Percentiles rank a stretch among this genome's conserved stretches.
These are phyloP conservation scores for Phytopythium delawarense DNA, from an alignment of 352 stramenopile genomes.

Conservation along the genomic window DNA sequence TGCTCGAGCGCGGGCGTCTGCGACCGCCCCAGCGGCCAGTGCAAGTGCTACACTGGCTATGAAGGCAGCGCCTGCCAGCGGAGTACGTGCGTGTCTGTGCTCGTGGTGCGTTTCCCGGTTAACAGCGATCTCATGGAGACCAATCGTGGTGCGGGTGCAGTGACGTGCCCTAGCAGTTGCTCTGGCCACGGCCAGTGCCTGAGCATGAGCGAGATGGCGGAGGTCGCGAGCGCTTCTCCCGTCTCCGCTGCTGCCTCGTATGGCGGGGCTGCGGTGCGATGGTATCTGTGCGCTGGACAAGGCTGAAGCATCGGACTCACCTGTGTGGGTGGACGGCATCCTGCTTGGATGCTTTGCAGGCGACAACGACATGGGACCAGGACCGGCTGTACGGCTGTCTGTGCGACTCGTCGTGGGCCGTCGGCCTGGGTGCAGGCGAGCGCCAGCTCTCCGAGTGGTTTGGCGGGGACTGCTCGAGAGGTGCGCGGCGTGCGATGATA, in stretches of 20 bases:
- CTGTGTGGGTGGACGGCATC: too few relatives aligned
- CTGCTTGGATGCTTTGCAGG: constrained; percentile 10
- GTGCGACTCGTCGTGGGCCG: constrained; percentile 73
- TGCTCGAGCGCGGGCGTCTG: constrained; percentile 70
- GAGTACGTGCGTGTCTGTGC: constrained; percentile 21
- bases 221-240: constrained; percentile 41
- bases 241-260: constrained; percentile 59
- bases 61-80: constrained; percentile 73
- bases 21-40: constrained; percentile 49
- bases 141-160: not conserved
- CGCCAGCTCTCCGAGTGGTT: constrained; percentile 88
- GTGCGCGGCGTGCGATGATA: constrained; percentile 19
- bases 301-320: not conserved
- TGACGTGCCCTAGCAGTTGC: constrained; percentile 51
- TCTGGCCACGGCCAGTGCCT: constrained; percentile 71
- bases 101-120: not conserved
- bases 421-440: constrained; percentile 66
- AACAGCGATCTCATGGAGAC: not conserved
- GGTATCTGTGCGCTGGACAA: not conserved
- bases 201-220: constrained; percentile 59
- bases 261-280: constrained; percentile 32
- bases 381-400: constrained; percentile 72
- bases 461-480: constrained; percentile 77
- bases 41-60: constrained; percentile 58
- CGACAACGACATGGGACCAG: constrained; percentile 71